Evolutionary conservation across 768 basidiomycete species (phyloP).

Genomic region (Candolleomyces eurysporus): DNA sequence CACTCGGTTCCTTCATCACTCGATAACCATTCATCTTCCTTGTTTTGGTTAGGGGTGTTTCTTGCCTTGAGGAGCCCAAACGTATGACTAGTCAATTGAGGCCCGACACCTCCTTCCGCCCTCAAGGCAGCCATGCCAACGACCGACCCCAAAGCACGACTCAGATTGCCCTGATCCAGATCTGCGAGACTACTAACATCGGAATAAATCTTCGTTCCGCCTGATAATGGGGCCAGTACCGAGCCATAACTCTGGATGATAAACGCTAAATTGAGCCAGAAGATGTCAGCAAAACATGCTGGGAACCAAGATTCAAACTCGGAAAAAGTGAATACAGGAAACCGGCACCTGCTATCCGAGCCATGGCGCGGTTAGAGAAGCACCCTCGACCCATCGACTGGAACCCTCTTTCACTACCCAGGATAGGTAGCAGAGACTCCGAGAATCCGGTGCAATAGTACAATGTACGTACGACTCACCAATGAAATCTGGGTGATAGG

Average conservation of each 20-base stretch:
- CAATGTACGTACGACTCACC: constrained; percentile 52
- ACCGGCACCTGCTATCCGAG: constrained; percentile 4
- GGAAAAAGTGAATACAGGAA: constrained; percentile 5
- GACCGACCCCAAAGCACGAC: constrained; percentile 79
- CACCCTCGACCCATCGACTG: constrained; percentile 8
- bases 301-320: constrained; percentile 4
- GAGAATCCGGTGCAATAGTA: constrained; percentile 18
- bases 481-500: constrained; percentile 93
- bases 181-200: constrained; percentile 41
- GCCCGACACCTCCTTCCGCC: constrained; percentile 80
- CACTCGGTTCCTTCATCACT: constrained; percentile 88
- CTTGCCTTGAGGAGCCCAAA: constrained; percentile 90
- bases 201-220: constrained; percentile 42
- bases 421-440: constrained; percentile 31
- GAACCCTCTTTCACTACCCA: constrained; percentile 14
- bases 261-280: constrained; percentile 51
- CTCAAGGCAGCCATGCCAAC: constrained; percentile 84
- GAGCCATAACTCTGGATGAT: constrained; percentile 85
- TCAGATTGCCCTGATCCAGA: constrained; percentile 78
- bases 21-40: constrained; percentile 77
- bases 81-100: constrained; percentile 85
- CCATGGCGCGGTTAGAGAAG: constrained; percentile 6
- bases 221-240: constrained; percentile 73
- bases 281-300: constrained; percentile 18
- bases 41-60: constrained; percentile 50